Evolutionary conservation across 495 filamentous ascomycete genomes (phyloP), one percentile per base, ranked within the genome.

Genomic region (Jackrogersella minutella): DNA sequence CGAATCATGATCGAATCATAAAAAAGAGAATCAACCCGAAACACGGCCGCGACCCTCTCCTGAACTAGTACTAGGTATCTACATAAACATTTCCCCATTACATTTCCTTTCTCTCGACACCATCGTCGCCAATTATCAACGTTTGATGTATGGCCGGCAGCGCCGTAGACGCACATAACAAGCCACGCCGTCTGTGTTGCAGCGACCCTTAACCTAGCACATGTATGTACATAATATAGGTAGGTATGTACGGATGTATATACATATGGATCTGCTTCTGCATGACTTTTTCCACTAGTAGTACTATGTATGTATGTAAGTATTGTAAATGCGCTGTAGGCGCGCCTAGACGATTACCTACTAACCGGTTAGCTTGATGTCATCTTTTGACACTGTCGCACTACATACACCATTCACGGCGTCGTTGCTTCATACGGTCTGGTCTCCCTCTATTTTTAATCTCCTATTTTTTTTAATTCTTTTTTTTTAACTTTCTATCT

Each of bases 341-440:
- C 50, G 41, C 50, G 41, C 41, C 47, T 59, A 31, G 31, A 1
- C 5, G 13, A 3, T 10, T 26, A 17, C 3, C 7, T n/a, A 52
- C 13, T 26, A 17, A 41, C 43, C 37, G 46, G 47, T 55, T 16
- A 10, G 24, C 43, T 34, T 55, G 24, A 61, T 66, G 57, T 66
- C 41, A 43, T 66, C 51, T 50, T n/a, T n/a, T 53, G 10, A 31
- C 43, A 66, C 50, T 66, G 47, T 66, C 43, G 47, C 63, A 55
- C 47, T n/a, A 43, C 54, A 46, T n/a, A n/a, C n/a, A n/a, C n/a
- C n/a, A n/a, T 58, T 24, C 1, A 10, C 22, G 14, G 40, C 54
- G 19, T 21, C 24, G 17, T 50, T 44, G 10, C 26, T 34, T 39
- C 56, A 46, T 24, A 41, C 43, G n/a, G n/a, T n/a, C n/a, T n/a